Evolutionary conservation across 2,329 filamentous ascomycete genomes (phyloP), one percentile per base, ranked within the genome.

Genomic region (Falciphora oryzae): DNA sequence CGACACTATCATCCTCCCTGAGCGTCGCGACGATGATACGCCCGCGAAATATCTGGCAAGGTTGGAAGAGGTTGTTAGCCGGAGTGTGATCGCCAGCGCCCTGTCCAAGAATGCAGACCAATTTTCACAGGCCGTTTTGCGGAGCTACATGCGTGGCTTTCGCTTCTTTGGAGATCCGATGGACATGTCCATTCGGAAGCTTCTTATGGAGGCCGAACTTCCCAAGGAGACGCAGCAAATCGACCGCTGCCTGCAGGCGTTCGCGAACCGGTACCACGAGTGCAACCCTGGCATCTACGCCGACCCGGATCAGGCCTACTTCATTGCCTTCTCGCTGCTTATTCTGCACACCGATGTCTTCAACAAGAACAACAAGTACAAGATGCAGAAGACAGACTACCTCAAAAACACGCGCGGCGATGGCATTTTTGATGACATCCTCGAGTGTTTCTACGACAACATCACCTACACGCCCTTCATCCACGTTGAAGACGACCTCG

Each of bases 281-380:
- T 99, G 95, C 78, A 99, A 99, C 71, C 95, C 95, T 2, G 94
- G 95, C 56, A 96, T 99, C 66, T 99, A 96, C 76, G 85, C 90
- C 29, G 89, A 89, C 44, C 87, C 93, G 70, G 95, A 98, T 72
- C 92, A 97, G 77, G 93, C 95, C n/a, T 97, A 98, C 75, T 97
- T 98, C 72, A 94, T 98, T 68, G 93, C 94, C 22, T 99, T 99
- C 74, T 98, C 94, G 2, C 87, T 99, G 65, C 85, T 99, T 66
- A 97, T 99, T 70, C 81, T 99, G 44, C 95, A 99, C 71, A 98
- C 95, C 0, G 95, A 99, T 73, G 92, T 96, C n/a, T 98, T 98
- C 85, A 99, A 99, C 81, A 97, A 96, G 78, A 99, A 98, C 80
- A 98, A 98, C 79, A 98, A 98, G 79, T 86, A 95, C 75, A 99